Percentiles rank a stretch among this genome's conserved stretches.
These are phyloP conservation scores for Rhazya stricta DNA, from an alignment of 257 asterid genomes.

Conservation along the genomic window DNA sequence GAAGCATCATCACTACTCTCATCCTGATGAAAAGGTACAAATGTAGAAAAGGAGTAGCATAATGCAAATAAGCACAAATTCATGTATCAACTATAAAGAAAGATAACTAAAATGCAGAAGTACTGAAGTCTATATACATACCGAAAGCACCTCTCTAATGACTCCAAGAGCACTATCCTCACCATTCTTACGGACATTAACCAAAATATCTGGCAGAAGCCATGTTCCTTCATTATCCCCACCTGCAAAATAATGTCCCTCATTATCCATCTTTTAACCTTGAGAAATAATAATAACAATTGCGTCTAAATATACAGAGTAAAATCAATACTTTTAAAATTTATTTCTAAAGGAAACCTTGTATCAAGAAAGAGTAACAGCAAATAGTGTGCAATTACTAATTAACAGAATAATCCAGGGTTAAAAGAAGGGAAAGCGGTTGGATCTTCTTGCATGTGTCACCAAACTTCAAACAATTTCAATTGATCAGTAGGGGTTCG, in stretches of 20 bases:
- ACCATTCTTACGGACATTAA: slow-evolving; percentile 63
- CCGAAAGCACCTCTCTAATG: slow-evolving; percentile 72
- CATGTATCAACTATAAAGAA: neutral
- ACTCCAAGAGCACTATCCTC: slow-evolving; percentile 67
- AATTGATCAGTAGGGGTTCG: neutral
- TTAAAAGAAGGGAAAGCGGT: too few relatives aligned
- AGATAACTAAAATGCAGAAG: neutral
- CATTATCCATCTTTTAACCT: neutral
- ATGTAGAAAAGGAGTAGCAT: neutral
- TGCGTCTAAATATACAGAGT: neutral
- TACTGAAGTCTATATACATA: slow-evolving; percentile 26
- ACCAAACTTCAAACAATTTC: neutral
- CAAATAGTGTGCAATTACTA: too few relatives aligned
- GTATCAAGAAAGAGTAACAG: neutral
- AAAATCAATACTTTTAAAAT: neutral
- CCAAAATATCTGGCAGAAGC: slow-evolving; percentile 77
- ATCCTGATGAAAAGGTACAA: neutral
- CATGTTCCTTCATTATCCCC: slow-evolving; percentile 82
- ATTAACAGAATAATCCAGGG: too few relatives aligned
- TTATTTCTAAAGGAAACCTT: neutral
- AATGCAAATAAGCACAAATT: neutral
- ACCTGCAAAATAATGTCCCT: slow-evolving; percentile 39
- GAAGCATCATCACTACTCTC: neutral
- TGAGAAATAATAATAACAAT: neutral
- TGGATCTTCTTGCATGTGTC: too few relatives aligned